Evolutionary conservation across 768 basidiomycete species (phyloP).

Genomic region (Tricholoma flavovirens): DNA sequence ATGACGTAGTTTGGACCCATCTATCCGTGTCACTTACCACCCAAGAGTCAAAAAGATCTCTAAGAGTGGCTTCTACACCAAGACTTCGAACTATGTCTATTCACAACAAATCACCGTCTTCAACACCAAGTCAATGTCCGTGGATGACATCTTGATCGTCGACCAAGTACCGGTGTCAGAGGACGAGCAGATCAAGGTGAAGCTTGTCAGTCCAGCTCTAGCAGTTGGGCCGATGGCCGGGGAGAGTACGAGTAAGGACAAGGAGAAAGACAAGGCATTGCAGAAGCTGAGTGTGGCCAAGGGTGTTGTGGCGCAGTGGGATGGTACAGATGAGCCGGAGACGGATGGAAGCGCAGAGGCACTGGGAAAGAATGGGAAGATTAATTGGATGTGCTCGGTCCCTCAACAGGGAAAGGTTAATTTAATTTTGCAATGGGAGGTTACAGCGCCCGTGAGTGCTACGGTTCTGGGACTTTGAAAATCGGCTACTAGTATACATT

Average conservation of each 20-base stretch:
- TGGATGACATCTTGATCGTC: slow-evolving; percentile 25
- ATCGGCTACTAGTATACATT: too few species aligned
- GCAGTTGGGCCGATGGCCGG: background rate
- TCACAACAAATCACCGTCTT: slow-evolving; percentile 32
- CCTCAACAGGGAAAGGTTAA: slow-evolving; percentile 4
- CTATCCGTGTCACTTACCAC: slow-evolving; percentile 34
- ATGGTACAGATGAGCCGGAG: background rate
- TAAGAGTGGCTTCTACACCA: slow-evolving; percentile 29
- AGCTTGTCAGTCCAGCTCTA: slow-evolving; percentile 24
- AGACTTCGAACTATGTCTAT: slow-evolving; percentile 22
- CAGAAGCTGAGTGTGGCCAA: slow-evolving; percentile 1
- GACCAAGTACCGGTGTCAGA: slow-evolving; percentile 33
- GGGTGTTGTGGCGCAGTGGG: background rate
- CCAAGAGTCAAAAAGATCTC: slow-evolving; percentile 27
- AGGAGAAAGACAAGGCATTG: background rate
- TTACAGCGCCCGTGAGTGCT: background rate
- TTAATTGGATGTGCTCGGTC: background rate
- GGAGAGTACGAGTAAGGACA: background rate
- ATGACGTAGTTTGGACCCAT: slow-evolving; percentile 30
- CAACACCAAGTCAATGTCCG: slow-evolving; percentile 27
- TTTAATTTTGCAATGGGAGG: slow-evolving; percentile 1
- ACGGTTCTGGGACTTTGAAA: background rate
- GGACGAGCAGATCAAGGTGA: slow-evolving; percentile 26
- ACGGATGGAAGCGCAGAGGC: background rate
- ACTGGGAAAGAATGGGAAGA: background rate